Evolutionary conservation across 495 filamentous ascomycete genomes (phyloP), one percentile per base, ranked within the genome.

Genomic region (Coniosporium apollinis): DNA sequence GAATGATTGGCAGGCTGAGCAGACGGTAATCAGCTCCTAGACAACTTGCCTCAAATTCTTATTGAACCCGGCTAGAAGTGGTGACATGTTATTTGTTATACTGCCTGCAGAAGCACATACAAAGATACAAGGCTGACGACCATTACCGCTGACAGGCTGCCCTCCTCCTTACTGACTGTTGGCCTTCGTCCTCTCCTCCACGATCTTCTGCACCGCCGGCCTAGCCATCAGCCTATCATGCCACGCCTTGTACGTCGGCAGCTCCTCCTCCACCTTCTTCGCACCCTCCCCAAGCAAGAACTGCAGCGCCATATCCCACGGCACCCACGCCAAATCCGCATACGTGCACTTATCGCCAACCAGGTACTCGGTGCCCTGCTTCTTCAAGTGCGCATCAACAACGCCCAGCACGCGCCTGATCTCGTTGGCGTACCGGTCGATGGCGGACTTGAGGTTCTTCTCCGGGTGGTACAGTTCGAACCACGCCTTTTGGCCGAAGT

Each of bases 291-390:
- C 36, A 34, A 33, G 30, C 45, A 38, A 10, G n/a, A 40, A 38
- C 5, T 14, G 13, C 19, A 50, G 19, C 34, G 46, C 13, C 48
- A 40, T 42, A 34, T 48, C 34, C 45, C 45, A 51, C 17, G 48
- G 35, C 24, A 51, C 19, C 34, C 42, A 51, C 21, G 34, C 21
- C 25, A 51, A 20, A 35, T 92, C 83, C 1, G 83, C 83, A 41
- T 84, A 80, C 11, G 79, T 79, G 39, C 66, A 60, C 36, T 69
- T 69, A 42, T 87, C 74, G 1, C 82, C 82, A 6, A 85, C 78
- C 3, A 91, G 54, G 45, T 72, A 91, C 3, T 71, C 62, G 10
- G 62, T 57, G 1, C 43, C 39, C 19, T 41, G 72, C 42, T 61
- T 63, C 24, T 65, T 59, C 13, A 92, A 68, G 31, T 81, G 79